These are phyloP conservation scores for Pseudogymnoascus sp. DNA, from an alignment of 2,329 filamentous ascomycete species.

Conservation along the genomic window DNA sequence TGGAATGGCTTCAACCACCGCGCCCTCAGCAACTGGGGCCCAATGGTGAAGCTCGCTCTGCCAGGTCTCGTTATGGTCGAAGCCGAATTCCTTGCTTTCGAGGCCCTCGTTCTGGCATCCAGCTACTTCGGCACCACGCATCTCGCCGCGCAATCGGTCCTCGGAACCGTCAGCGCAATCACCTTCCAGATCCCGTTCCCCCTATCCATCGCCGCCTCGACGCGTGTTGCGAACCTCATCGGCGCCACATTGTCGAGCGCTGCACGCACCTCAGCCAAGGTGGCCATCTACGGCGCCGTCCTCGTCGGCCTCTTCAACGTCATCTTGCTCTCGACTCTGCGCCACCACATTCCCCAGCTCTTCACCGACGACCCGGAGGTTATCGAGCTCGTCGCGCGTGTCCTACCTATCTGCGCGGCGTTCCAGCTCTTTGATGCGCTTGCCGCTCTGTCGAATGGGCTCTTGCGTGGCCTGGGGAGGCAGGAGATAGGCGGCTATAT, in stretches of 20 bases:
- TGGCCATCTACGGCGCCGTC: constrained; percentile 61
- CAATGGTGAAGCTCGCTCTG: constrained; percentile 81
- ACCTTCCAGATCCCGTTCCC: constrained; percentile 92
- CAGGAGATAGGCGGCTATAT: constrained; percentile 88
- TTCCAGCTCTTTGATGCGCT: constrained; percentile 89
- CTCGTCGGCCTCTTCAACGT: constrained; percentile 77
- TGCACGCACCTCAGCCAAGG: constrained; percentile 73
- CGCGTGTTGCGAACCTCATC: constrained; percentile 85
- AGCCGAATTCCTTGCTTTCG: constrained; percentile 89
- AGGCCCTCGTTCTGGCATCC: constrained; percentile 77
- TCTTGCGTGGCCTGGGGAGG: constrained; percentile 79
- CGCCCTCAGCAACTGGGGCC: constrained; percentile 68
- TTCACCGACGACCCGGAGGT: constrained; percentile 72
- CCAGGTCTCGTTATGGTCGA: constrained; percentile 92
- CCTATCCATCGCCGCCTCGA: constrained; percentile 80
- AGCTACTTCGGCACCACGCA: constrained; percentile 73
- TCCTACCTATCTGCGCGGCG: constrained; percentile 74
- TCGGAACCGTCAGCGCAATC: constrained; percentile 70
- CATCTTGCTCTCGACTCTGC: constrained; percentile 58
- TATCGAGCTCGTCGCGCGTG: constrained; percentile 57
- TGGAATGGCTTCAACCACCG: constrained; percentile 73
- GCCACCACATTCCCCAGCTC: constrained; percentile 68
- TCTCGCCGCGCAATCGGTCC: constrained; percentile 81
- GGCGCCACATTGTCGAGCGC: constrained; percentile 77
- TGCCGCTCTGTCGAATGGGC: constrained; percentile 71